Evolutionary conservation across 805 yeast species (phyloP), one percentile per base, ranked within the genome.

Genomic region (Wickerhamomyces hampshirensis): DNA sequence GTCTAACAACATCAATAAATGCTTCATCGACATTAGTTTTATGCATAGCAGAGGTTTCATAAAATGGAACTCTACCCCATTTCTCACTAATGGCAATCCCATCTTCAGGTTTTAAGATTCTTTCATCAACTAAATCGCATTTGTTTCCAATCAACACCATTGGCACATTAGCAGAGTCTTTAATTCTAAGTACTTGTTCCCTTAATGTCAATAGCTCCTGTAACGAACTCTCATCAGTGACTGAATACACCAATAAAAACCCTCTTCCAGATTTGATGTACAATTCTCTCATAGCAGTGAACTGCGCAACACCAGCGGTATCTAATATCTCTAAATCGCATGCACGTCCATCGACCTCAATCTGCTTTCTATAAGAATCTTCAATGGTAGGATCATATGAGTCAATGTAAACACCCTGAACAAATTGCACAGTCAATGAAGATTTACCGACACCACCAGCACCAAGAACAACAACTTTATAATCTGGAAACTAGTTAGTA

Each of bases 391-490:
- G 98, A 55, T 91, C 98, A 62, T 91, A 91, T 26, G 87, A 74
- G 53, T 91, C 97, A 37, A 86, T 77, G 58, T 86, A 89, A 3
- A 84, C 83, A 9, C 93, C 93, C 57, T 86, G 95, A 4, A 87
- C 95, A 55, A 84, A 89, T 56, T 87, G 95, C 5, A 87, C 95
- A 2, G 96, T 88, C 28, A 91, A 67, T 27, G 95, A 88, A 17
- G 97, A 86, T 54, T 91, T 91, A 51, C 98, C 98, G 7, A 87
- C 96, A 62, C 97, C 96, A 51, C 97, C 97, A 11, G 96, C 95
- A 42, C 98, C 98, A 40, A 91, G 67, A 14, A 91, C 93, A 13
- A 86, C 97, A 30, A 93, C 67, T 56, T 86, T 87, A 60, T 88
- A 88, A 56, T 89, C 97, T 68, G 17, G 4, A 12, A 6, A 15